Percentiles rank a stretch among this genome's conserved stretches.
Conservation (phyloP, 2,329 filamentous ascomycete genomes). For the Sporothrix curviconia region DNA sequence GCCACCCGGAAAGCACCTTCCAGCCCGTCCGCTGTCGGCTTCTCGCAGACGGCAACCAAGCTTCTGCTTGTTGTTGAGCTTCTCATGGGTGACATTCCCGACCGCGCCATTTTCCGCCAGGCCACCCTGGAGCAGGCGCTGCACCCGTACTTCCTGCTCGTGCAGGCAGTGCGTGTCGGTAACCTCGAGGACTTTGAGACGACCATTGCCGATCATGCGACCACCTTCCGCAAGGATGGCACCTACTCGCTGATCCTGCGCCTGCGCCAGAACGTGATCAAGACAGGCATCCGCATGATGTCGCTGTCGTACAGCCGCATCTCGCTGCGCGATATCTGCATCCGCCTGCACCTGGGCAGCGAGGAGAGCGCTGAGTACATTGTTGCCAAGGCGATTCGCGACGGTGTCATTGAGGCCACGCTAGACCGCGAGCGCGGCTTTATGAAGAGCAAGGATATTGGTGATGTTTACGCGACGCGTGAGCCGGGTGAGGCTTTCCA, state of each 20-base stretch:
- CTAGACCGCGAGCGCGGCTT: conserved; percentile 90
- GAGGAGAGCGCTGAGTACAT: conserved; percentile 99
- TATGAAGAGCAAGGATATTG: conserved; percentile 97
- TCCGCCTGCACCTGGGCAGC: conserved; percentile 84
- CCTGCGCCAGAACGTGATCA: conserved; percentile 96
- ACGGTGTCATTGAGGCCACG: conserved; percentile 93
- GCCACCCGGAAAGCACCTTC: conserved; percentile 93
- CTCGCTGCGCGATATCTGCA: conserved; percentile 93
- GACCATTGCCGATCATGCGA: conserved; percentile 71
- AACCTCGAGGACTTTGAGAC: conserved; percentile 91
- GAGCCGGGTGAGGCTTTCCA: conserved; percentile 98
- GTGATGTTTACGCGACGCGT: conserved; percentile 90
- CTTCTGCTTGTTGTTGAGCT: conserved; percentile 93
- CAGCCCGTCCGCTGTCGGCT: conserved; percentile 80
- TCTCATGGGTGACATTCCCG: conserved; percentile 96
- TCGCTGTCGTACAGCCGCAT: conserved; percentile 96
- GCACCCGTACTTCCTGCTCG: conserved; percentile 87
- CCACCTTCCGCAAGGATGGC: conserved; percentile 84
- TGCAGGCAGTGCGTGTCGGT: conserved; percentile 92
- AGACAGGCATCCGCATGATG: conserved; percentile 98
- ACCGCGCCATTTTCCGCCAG: conserved; percentile 88
- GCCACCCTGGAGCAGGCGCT: conserved; percentile 79
- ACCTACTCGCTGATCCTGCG: conserved; percentile 95
- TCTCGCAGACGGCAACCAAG: conserved; percentile 94
- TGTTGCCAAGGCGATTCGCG: conserved; percentile 94